Base-by-base conservation (phyloP, 2,329 filamentous ascomycete genomes). In the Aspergillus tamarii region DNA sequence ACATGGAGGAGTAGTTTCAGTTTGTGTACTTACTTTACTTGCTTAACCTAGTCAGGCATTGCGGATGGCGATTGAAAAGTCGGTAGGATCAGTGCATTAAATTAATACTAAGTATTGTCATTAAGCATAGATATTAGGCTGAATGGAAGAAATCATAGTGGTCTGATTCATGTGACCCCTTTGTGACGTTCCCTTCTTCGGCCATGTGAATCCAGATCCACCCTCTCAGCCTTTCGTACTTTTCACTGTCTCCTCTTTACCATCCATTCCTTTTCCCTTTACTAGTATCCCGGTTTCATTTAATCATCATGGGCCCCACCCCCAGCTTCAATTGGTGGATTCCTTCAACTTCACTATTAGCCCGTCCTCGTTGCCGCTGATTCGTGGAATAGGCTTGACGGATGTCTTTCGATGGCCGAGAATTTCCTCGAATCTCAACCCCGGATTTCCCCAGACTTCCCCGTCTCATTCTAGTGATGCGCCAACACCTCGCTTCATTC, bases 341-440 rank as follows among this genome's bases (percentile, higher is more conserved):
- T 39, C 32, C 52, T 55, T 19, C 12, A 26, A 4, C 5, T 7
- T 55, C 28, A 32, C 21, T 26, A 10, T n/a, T 39, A 39, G 21
- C 60, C 70, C 58, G 45, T 64, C 66, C 67, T 68, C 60, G 66
- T 68, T 43, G 19, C 30, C 41, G 61, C 50, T 71, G 69, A 76
- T 76, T 76, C 69, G 74, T 75, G 74, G 74, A 73, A 74, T 67
- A 41, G 26, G 43, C 52, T 41, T 53, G n/a, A 53, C 56, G 53
- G 56, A 50, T 30, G 26, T 39, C 59, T 50, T 65, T 50, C 45
- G 34, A 53, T 67, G 65, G 67, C 59, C 66, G 61, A 72, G 72
- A 71, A 74, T 69, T 73, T 74, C 73, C 73, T 74, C 72, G 71
- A 74, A 74, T 74, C 69, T 67, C 66, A 66, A 68, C 70, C 69